phyloP scores from a whole-genome alignment of 176 grass and related monocot genomes.

The Cocos nucifera region DNA sequence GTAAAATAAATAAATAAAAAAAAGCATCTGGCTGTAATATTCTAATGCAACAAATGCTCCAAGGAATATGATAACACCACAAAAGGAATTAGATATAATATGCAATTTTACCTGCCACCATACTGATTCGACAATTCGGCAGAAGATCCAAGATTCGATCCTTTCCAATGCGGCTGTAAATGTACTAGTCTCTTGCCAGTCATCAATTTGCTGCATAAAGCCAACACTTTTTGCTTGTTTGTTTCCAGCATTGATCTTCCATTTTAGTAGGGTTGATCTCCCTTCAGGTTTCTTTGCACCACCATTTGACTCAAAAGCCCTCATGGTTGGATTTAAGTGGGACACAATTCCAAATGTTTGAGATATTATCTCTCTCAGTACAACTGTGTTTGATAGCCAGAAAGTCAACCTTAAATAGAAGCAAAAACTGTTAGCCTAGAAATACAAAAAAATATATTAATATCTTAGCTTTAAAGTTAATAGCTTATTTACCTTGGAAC shows the following conservation, averaged over 20 bases:
- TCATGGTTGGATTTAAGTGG: slow-evolving; percentile 29
- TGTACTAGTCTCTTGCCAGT: slow-evolving; percentile 62
- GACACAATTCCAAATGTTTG: slow-evolving; percentile 44
- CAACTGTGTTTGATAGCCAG: slow-evolving; percentile 84
- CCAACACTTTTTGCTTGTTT: slow-evolving; percentile 34
- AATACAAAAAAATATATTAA: neutral
- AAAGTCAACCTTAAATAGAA: slow-evolving; percentile 75
- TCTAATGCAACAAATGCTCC: too few species aligned
- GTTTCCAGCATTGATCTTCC: slow-evolving; percentile 32
- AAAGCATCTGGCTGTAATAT: too few species aligned
- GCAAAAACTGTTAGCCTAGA: slow-evolving; percentile 10
- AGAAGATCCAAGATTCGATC: slow-evolving; percentile 93
- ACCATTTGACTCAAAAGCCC: slow-evolving; percentile 22
- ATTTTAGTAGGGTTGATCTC: slow-evolving; percentile 19
- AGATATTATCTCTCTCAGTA: slow-evolving; percentile 74
- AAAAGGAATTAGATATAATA: neutral
- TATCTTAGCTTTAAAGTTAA: neutral
- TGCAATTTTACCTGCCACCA: slow-evolving; percentile 83
- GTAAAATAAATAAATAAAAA: too few species aligned
- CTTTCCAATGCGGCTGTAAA: slow-evolving; percentile 56
- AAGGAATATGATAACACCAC: neutral
- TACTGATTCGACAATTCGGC: slow-evolving; percentile 79
- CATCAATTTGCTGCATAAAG: slow-evolving; percentile 38
- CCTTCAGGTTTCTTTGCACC: slow-evolving; percentile 27
- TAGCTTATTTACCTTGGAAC: slow-evolving; percentile 58